Percentiles rank a stretch among this genome's conserved stretches.
phyloP scores from a whole-genome alignment of 345 rosid genomes.

The Excoecaria cochinchinensis region DNA sequence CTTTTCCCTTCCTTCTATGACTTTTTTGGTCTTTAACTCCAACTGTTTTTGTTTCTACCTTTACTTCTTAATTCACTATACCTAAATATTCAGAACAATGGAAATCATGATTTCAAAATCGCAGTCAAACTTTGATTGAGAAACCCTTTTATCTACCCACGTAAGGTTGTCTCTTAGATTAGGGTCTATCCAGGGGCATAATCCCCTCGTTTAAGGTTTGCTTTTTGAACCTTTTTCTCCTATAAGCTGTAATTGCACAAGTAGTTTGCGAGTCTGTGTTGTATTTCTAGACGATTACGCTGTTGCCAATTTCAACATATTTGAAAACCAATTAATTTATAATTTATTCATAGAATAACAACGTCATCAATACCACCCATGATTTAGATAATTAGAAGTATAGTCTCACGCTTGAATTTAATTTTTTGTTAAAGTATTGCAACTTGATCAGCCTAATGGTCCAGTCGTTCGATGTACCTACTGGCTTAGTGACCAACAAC shows the following conservation, averaged over 20 bases:
- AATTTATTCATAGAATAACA: too few species aligned
- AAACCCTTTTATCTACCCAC: slow-evolving; percentile 22
- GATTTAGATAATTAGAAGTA: too few species aligned
- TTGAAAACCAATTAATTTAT: too few species aligned
- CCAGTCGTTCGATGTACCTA: too few species aligned
- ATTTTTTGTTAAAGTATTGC: too few species aligned
- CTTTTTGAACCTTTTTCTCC: slow-evolving; percentile 18
- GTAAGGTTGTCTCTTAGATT: slow-evolving; percentile 24
- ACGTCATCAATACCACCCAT: too few species aligned
- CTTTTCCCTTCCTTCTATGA: slow-evolving; percentile 44
- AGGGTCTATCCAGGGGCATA: slow-evolving; percentile 31
- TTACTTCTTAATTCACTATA: not conserved
- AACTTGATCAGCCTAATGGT: too few species aligned
- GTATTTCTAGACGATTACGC: not conserved
- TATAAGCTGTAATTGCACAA: not conserved
- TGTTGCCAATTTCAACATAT: too few species aligned
- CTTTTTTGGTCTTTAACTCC: slow-evolving; percentile 24
- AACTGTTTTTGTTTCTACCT: not conserved
- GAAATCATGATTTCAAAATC: too few species aligned
- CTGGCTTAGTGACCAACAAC: too few species aligned
- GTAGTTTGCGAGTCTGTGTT: not conserved
- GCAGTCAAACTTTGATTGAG: slow-evolving; percentile 32
- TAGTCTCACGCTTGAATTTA: too few species aligned
- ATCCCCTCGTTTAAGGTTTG: slow-evolving; percentile 37
- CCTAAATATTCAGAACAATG: too few species aligned